Conservation (phyloP, 2,329 filamentous ascomycete species). For the Phoma herbarum region DNA sequence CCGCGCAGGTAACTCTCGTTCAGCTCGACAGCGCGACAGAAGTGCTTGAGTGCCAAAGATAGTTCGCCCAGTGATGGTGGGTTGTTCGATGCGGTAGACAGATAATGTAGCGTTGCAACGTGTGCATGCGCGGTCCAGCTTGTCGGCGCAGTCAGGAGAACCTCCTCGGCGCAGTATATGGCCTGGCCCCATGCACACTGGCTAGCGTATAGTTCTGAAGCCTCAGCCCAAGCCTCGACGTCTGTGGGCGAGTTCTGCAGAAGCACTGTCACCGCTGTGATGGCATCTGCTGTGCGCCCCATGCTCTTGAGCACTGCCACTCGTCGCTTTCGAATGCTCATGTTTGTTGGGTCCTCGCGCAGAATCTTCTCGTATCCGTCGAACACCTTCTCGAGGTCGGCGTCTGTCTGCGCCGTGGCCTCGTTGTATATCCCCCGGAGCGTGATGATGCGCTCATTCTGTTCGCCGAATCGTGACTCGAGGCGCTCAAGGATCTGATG, state of each 20-base stretch:
- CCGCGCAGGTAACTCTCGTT: slow-evolving; percentile 93
- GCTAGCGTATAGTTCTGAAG: slow-evolving; percentile 83
- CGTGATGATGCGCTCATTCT: slow-evolving; percentile 87
- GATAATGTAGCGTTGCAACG: slow-evolving; percentile 82
- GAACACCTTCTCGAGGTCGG: slow-evolving; percentile 73
- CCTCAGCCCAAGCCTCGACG: slow-evolving; percentile 90
- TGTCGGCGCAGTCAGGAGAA: slow-evolving; percentile 84
- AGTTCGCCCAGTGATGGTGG: slow-evolving; percentile 56
- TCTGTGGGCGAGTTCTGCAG: slow-evolving; percentile 88
- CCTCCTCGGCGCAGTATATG: slow-evolving; percentile 89
- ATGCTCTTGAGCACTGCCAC: slow-evolving; percentile 81
- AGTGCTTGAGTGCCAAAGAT: slow-evolving; percentile 80
- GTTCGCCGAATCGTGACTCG: slow-evolving; percentile 78
- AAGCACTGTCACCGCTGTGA: slow-evolving; percentile 75
- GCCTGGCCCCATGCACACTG: slow-evolving; percentile 84
- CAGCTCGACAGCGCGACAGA: slow-evolving; percentile 89
- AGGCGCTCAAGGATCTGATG: slow-evolving; percentile 77
- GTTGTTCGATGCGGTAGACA: slow-evolving; percentile 59
- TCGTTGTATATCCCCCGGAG: slow-evolving; percentile 85
- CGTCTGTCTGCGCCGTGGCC: slow-evolving; percentile 73
- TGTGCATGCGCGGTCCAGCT: slow-evolving; percentile 96
- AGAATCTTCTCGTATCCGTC: slow-evolving; percentile 81
- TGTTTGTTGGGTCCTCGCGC: slow-evolving; percentile 76
- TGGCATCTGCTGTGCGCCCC: slow-evolving; percentile 75
- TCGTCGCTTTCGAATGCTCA: slow-evolving; percentile 84